Percentiles rank a stretch among this genome's conserved stretches.
These are phyloP conservation scores for Phytopythium montanum DNA, from an alignment of 352 stramenopile species.

Conservation along the genomic window DNA sequence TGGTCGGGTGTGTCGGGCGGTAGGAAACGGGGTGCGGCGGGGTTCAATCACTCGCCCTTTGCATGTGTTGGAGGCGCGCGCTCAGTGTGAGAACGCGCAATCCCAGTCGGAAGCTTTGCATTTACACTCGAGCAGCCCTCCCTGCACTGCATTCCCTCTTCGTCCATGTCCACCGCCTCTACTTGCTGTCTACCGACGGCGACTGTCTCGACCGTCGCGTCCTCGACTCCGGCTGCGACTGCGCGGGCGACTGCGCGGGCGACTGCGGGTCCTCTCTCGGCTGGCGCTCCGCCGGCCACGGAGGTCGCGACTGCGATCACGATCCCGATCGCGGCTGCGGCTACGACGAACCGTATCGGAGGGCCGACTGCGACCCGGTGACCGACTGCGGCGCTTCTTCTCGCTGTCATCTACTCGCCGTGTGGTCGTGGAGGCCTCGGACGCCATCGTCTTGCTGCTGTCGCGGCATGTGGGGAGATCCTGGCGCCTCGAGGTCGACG, in stretches of 20 bases:
- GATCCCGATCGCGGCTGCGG: constrained; percentile 21
- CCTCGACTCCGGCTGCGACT: constrained; percentile 16
- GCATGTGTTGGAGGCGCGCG: neutral
- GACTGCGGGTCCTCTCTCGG: constrained; percentile 16
- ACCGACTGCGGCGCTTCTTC: constrained; percentile 20
- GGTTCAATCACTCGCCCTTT: neutral
- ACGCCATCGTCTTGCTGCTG: neutral
- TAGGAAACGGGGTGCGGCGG: neutral
- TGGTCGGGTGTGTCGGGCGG: neutral
- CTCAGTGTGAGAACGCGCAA: neutral
- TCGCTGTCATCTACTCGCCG: neutral
- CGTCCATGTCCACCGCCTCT: neutral
- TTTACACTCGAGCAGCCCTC: constrained; percentile 1
- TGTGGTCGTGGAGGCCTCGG: neutral
- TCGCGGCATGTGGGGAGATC: neutral
- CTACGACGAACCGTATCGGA: constrained; percentile 4
- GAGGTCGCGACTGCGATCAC: constrained; percentile 17
- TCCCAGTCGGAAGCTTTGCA: constrained; percentile 3
- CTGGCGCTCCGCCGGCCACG: constrained; percentile 20
- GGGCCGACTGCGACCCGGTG: constrained; percentile 7
- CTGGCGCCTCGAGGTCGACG: neutral
- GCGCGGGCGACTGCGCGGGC: neutral
- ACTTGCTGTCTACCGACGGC: neutral
- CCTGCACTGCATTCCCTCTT: neutral
- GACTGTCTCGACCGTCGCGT: constrained; percentile 11